These are phyloP conservation scores for Cryptococcus jaspeensis DNA, from an alignment of 1,284 basidiomycete genomes.

Conservation along the genomic window DNA sequence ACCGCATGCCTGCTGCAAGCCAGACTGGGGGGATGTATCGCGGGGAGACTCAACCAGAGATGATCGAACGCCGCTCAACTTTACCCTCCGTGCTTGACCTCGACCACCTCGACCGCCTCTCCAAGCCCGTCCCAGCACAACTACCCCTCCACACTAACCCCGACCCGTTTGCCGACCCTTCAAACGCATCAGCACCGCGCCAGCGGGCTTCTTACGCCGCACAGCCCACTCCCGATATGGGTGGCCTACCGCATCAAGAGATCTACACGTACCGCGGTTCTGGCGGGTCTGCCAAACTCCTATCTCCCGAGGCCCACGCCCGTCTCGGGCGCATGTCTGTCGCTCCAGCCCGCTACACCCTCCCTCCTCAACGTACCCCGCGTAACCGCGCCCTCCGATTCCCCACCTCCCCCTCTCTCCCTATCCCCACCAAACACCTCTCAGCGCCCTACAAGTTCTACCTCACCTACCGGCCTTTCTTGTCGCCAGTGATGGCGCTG, in stretches of 20 bases:
- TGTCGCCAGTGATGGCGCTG: slow-evolving; percentile 16
- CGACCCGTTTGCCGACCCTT: background rate
- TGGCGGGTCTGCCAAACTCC: slow-evolving; percentile 12
- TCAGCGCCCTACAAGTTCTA: slow-evolving; percentile 9
- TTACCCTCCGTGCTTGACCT: slow-evolving; percentile 25
- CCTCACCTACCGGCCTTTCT: slow-evolving; percentile 26
- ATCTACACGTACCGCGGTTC: background rate
- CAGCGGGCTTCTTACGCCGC: background rate
- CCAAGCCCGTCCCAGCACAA: background rate
- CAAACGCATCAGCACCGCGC: background rate
- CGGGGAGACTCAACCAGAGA: background rate
- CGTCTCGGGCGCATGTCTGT: slow-evolving; percentile 38
- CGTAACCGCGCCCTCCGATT: background rate
- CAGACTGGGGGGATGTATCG: background rate
- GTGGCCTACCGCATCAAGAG: background rate
- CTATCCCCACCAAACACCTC: background rate
- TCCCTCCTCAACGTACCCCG: slow-evolving; percentile 10
- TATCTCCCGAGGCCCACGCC: slow-evolving; percentile 26
- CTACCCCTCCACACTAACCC: background rate
- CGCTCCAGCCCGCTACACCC: slow-evolving; percentile 32
- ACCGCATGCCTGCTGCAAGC: background rate
- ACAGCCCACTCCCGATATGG: background rate
- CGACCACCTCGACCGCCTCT: slow-evolving; percentile 16
- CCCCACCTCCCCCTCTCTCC: background rate
- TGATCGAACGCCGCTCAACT: slow-evolving; percentile 5